These are phyloP conservation scores for Erodium maritimum DNA, from an alignment of 345 rosid genomes.

Conservation along the genomic window DNA sequence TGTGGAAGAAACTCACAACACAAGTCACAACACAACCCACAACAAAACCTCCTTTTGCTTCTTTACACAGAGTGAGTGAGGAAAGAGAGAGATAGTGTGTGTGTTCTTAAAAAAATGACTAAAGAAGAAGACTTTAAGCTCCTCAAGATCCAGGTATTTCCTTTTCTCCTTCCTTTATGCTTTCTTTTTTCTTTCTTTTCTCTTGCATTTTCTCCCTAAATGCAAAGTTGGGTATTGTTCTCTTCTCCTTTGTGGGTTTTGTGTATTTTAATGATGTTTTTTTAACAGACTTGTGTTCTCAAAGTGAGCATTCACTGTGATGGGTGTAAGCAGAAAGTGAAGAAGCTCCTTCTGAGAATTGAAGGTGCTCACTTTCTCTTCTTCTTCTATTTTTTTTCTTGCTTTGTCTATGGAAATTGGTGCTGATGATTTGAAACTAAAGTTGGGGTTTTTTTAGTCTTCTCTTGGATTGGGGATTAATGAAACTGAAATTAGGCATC, in stretches of 20 bases:
- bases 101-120: constrained; percentile 42
- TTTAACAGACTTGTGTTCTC: constrained; percentile 51
- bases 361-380: constrained; percentile 39
- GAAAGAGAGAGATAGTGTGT: constrained; percentile 1
- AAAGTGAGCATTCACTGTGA: constrained; percentile 77
- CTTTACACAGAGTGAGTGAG: constrained; percentile 12
- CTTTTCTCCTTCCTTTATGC: background rate
- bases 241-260: constrained; percentile 1
- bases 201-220: background rate
- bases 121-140: constrained; percentile 85
- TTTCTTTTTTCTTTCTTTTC: constrained; percentile 8
- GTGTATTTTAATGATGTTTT: background rate
- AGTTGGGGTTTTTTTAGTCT: too few species aligned
- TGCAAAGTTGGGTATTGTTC: constrained; percentile 8
- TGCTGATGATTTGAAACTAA: too few species aligned
- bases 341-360: constrained; percentile 71
- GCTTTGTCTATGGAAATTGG: too few species aligned
- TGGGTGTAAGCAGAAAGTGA: constrained; percentile 78
- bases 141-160: constrained; percentile 70
- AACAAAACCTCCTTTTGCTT: background rate
- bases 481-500: too few species aligned
- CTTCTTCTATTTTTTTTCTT: background rate
- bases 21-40: background rate
- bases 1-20: constrained; percentile 8
- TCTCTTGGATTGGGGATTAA: too few species aligned